Evolutionary conservation across 1,139 yeast species (phyloP).

Genomic region (Lodderomyces theae): DNA sequence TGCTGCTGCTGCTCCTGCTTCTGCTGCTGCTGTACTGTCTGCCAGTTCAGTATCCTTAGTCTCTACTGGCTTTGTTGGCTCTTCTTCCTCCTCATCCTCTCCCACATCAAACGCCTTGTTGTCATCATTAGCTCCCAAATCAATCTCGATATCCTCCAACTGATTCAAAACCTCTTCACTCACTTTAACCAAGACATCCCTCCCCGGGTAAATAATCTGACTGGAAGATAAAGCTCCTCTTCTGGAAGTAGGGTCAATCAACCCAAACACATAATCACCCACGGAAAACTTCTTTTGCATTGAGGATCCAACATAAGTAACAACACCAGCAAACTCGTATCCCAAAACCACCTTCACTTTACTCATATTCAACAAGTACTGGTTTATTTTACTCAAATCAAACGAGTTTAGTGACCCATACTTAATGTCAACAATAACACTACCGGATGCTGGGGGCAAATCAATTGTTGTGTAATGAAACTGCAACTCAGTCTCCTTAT

Average conservation of each 20-base stretch:
- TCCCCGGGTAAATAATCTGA: constrained; percentile 31
- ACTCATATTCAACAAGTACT: constrained; percentile 36
- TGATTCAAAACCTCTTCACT: constrained; percentile 24
- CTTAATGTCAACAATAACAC: constrained; percentile 37
- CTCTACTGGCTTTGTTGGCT: constrained; percentile 1
- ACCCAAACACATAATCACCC: constrained; percentile 40
- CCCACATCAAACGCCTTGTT: constrained; percentile 18
- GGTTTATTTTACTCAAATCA: constrained; percentile 39
- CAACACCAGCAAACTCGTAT: constrained; percentile 39
- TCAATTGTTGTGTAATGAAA: constrained; percentile 41
- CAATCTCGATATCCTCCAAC: constrained; percentile 20
- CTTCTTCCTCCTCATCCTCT: constrained; percentile 9
- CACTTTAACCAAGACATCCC: constrained; percentile 31
- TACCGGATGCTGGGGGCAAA: constrained; percentile 32
- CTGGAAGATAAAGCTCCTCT: constrained; percentile 41
- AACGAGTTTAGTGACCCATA: constrained; percentile 39
- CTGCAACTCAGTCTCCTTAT: constrained; percentile 42
- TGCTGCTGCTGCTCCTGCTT: background rate
- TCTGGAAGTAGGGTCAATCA: constrained; percentile 31
- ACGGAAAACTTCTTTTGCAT: constrained; percentile 22
- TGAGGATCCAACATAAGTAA: constrained; percentile 32
- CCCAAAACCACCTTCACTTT: constrained; percentile 43
- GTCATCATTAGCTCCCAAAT: constrained; percentile 13
- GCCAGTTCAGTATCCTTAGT: background rate
- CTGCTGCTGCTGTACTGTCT: background rate